Conservation (phyloP, 495 filamentous ascomycete genomes). For the Hypomontagnella monticulosa region DNA sequence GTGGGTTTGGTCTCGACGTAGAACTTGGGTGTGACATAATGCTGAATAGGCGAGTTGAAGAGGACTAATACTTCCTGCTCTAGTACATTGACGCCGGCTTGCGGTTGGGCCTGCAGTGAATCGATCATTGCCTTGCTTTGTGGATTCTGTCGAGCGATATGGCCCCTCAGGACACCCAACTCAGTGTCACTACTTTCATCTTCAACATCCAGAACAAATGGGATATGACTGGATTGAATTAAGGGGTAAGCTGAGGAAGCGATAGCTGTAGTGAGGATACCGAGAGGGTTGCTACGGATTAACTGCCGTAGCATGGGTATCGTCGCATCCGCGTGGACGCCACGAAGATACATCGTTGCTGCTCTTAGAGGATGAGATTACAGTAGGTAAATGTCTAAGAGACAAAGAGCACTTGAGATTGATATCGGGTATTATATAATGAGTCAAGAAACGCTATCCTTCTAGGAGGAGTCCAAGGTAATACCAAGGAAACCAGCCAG, state of each 20-base stretch:
- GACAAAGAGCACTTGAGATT: too few relatives aligned
- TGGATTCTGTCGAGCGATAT: conserved; percentile 65
- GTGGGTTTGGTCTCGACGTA: conserved; percentile 65
- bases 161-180: conserved; percentile 58
- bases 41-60: conserved; percentile 61
- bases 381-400: too few relatives aligned
- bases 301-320: conserved; percentile 56
- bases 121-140: conserved; percentile 67
- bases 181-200: conserved; percentile 44
- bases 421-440: too few relatives aligned
- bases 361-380: neutral
- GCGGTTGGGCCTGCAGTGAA: conserved; percentile 26
- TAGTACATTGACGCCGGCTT: conserved; percentile 27
- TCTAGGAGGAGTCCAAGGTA: too few relatives aligned
- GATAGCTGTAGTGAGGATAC: conserved; percentile 64
- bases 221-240: conserved; percentile 65
- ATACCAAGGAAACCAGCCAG: too few relatives aligned
- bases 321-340: conserved; percentile 56
- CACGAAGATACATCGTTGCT: conserved; percentile 59
- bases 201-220: conserved; percentile 62
- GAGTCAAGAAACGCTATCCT: too few relatives aligned
- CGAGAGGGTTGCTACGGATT: conserved; percentile 63
- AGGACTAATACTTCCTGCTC: conserved; percentile 60
- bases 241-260: conserved; percentile 54
- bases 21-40: conserved; percentile 70